Conservation (phyloP, 1,284 basidiomycete species). For the Cutaneotrichosporon arboriforme region DNA sequence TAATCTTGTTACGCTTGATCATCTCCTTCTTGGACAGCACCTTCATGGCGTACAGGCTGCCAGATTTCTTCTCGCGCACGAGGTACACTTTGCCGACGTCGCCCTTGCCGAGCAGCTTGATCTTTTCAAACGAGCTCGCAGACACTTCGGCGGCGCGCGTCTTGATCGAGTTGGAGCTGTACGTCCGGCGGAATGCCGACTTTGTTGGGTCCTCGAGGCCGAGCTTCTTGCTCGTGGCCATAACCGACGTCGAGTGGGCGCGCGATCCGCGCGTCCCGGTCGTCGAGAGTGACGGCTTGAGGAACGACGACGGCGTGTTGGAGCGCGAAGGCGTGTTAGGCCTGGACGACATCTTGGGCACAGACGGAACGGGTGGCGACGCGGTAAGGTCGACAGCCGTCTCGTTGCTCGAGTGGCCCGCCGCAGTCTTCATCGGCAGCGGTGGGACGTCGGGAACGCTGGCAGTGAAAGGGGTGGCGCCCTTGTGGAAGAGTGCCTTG, state of each 20-base stretch:
- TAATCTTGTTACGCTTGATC: slow-evolving; percentile 98
- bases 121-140: slow-evolving; percentile 84
- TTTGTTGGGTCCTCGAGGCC: slow-evolving; percentile 22
- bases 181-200: slow-evolving; percentile 84
- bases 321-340: slow-evolving; percentile 51
- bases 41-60: slow-evolving; percentile 94
- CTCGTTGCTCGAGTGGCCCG: not conserved
- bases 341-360: not conserved
- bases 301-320: slow-evolving; percentile 28
- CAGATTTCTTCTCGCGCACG: slow-evolving; percentile 89
- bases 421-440: slow-evolving; percentile 21
- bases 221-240: slow-evolving; percentile 5
- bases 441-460: slow-evolving; percentile 34
- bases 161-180: slow-evolving; percentile 97
- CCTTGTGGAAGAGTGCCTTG: slow-evolving; percentile 67
- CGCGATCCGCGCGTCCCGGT: slow-evolving; percentile 29
- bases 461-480: slow-evolving; percentile 4
- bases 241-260: slow-evolving; percentile 22
- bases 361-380: slow-evolving; percentile 15
- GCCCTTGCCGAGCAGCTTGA: slow-evolving; percentile 91
- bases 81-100: slow-evolving; percentile 96
- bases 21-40: slow-evolving; percentile 96
- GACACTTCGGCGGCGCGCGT: slow-evolving; percentile 83
- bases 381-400: slow-evolving; percentile 18
- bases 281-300: slow-evolving; percentile 44